A percentile compares a stretch with the other conserved stretches of the same genome.
Evolutionary conservation across 441 rosid genomes (phyloP).

Genomic region (Flueggea neowawraea): DNA sequence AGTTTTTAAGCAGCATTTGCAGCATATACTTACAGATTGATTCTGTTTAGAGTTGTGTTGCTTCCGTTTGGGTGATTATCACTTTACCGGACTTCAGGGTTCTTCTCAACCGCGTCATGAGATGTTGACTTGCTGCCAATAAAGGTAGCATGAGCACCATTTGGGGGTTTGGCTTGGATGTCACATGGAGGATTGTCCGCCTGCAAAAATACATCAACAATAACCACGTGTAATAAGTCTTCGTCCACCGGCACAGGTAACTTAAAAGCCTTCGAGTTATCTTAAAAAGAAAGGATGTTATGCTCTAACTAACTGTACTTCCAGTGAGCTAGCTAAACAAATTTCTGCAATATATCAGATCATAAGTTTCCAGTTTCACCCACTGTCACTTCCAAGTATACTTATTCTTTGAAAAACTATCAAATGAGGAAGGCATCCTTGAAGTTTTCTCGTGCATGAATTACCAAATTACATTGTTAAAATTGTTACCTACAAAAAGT

Average conservation of each 20-base stretch:
- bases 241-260: no score
- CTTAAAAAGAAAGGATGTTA: no score
- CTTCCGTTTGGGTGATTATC: slow-evolving; percentile 30
- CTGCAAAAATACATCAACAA: slow-evolving; percentile 35
- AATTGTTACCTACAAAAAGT: no score
- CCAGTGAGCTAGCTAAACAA: background rate
- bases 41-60: slow-evolving; percentile 58
- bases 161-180: slow-evolving; percentile 16
- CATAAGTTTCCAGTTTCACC: background rate
- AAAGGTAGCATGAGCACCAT: slow-evolving; percentile 8
- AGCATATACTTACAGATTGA: slow-evolving; percentile 56
- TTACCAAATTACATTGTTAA: no score
- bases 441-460: no score
- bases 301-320: background rate
- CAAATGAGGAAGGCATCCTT: no score
- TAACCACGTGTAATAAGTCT: no score
- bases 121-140: slow-evolving; percentile 15
- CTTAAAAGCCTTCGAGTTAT: no score
- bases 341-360: no score
- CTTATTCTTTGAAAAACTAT: background rate
- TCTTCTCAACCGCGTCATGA: slow-evolving; percentile 20
- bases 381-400: background rate
- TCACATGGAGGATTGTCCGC: slow-evolving; percentile 24
- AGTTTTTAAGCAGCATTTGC: background rate
- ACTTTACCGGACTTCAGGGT: slow-evolving; percentile 27